These are phyloP conservation scores for Echium plantagineum DNA, from an alignment of 257 asterid genomes.

Conservation along the genomic window DNA sequence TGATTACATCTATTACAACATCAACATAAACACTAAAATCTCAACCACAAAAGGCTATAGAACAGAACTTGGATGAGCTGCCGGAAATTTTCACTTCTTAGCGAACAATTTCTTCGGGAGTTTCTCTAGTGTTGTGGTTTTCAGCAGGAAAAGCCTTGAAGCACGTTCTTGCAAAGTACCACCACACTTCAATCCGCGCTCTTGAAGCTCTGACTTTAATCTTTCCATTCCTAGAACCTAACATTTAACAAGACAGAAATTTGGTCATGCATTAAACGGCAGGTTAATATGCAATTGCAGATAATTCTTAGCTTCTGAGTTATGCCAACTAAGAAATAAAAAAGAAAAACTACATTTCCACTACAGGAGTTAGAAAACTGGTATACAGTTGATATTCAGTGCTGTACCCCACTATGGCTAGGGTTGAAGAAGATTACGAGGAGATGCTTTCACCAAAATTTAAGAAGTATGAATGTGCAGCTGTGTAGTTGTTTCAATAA, in stretches of 20 bases:
- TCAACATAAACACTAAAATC: not conserved
- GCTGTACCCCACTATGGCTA: not conserved
- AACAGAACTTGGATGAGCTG: not conserved
- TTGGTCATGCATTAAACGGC: too few relatives aligned
- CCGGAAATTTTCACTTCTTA: constrained; percentile 42
- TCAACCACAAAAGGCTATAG: not conserved
- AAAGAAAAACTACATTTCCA: too few relatives aligned
- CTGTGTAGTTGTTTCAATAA: too few relatives aligned
- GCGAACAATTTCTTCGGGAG: constrained; percentile 80
- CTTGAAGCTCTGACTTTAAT: constrained; percentile 68
- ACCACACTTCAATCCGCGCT: constrained; percentile 65
- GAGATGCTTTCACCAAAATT: not conserved
- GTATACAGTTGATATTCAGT: too few relatives aligned
- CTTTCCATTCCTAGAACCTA: constrained; percentile 78
- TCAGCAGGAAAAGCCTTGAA: constrained; percentile 46
- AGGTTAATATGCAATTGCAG: too few relatives aligned
- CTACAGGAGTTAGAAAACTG: too few relatives aligned
- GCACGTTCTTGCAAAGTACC: constrained; percentile 92
- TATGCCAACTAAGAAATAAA: too few relatives aligned
- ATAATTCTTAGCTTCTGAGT: too few relatives aligned
- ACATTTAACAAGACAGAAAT: not conserved
- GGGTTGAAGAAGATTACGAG: not conserved
- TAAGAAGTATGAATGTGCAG: not conserved
- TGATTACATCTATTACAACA: not conserved
- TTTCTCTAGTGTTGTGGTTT: constrained; percentile 48